Evolutionary conservation across 768 basidiomycete genomes (phyloP).

Genomic region (Podaxis sp.): DNA sequence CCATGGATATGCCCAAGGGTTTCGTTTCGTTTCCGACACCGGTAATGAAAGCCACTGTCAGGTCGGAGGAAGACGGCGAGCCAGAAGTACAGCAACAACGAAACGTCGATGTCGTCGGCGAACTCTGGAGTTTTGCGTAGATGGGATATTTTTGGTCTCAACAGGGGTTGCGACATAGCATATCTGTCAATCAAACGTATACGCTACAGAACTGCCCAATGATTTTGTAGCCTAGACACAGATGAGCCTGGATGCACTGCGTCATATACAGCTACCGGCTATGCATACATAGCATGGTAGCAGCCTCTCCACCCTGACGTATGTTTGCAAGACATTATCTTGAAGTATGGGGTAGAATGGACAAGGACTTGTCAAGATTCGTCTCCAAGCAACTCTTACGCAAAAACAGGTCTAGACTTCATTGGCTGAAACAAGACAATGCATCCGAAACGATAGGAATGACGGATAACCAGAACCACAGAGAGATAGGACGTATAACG

Average conservation of each 20-base stretch:
- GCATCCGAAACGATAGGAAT: not conserved
- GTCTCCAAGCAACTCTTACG: not conserved
- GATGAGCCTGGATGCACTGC: not conserved
- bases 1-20: conserved; percentile 34
- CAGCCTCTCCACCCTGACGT: not conserved
- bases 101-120: conserved; percentile 34
- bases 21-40: conserved; percentile 22
- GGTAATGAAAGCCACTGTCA: conserved; percentile 1
- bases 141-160: not conserved
- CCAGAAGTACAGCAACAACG: conserved; percentile 3
- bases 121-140: conserved; percentile 33
- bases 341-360: not conserved
- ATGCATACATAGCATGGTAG: not conserved
- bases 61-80: not conserved
- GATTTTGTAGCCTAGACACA: not conserved
- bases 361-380: not conserved
- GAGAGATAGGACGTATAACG: not conserved
- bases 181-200: no score
- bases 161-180: no score
- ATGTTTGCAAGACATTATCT: not conserved
- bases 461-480: not conserved
- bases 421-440: not conserved
- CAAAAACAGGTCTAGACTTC: not conserved
- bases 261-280: not conserved
- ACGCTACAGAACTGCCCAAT: not conserved